A percentile compares a stretch with the other conserved stretches of the same genome.
Conservation (phyloP, 1,284 basidiomycete genomes). For the Crucibulum parvulum region DNA sequence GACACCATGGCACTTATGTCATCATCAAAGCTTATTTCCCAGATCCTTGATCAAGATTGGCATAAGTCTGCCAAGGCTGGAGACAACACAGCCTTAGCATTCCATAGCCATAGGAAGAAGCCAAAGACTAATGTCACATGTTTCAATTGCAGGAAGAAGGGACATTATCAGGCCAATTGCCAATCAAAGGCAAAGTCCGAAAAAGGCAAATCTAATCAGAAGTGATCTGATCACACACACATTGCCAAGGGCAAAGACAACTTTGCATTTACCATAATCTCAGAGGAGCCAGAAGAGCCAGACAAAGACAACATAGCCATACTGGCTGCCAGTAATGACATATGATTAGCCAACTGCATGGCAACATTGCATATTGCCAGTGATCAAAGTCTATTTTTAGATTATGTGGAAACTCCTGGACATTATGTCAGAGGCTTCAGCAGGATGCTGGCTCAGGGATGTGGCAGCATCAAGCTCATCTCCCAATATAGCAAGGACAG, state of each 20-base stretch:
- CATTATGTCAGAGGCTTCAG: neutral
- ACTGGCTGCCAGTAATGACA: neutral
- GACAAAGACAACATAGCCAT: neutral
- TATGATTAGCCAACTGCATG: neutral
- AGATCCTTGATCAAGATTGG: neutral
- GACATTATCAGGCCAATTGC: neutral
- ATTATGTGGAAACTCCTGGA: neutral
- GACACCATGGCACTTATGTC: neutral
- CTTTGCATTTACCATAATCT: neutral
- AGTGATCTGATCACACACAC: neutral
- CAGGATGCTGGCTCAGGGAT: neutral
- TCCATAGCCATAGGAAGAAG: neutral
- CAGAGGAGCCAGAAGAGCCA: no score
- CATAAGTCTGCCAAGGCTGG: neutral
- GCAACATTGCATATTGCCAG: neutral
- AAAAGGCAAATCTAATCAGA: neutral
- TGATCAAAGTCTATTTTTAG: neutral
- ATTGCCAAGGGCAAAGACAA: neutral
- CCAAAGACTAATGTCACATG: neutral
- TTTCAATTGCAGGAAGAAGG: neutral
- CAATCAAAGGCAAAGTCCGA: constrained; percentile 14
- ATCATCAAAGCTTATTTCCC: neutral
- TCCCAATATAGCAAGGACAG: neutral
- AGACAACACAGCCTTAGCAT: neutral
- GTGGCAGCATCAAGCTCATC: neutral